Percentiles rank a stretch among this genome's conserved stretches.
Conservation (phyloP, 192 early-diverging fungal genomes). For the Gigaspora rosea region DNA sequence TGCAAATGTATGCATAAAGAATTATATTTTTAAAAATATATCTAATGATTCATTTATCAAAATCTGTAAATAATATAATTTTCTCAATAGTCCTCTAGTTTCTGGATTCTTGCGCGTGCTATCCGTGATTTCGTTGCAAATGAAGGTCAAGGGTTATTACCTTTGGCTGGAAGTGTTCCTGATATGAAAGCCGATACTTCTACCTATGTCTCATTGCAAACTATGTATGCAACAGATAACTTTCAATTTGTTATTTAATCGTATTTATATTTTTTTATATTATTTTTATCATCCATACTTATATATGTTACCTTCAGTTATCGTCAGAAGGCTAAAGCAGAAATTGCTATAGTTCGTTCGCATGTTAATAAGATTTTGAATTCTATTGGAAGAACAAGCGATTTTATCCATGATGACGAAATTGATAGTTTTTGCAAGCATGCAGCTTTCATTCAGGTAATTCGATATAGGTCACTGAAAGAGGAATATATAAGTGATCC, state of each 20-base stretch:
- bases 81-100: conserved; percentile 57
- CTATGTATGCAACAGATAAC: conserved; percentile 45
- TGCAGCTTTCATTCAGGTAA: conserved; percentile 65
- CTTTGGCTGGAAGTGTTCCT: conserved; percentile 82
- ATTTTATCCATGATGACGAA: conserved; percentile 61
- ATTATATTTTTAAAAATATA: too few relatives aligned
- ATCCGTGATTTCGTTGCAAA: conserved; percentile 76
- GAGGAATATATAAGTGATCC: conserved; percentile 54
- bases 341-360: conserved; percentile 52
- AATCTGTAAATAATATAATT: conserved; percentile 4
- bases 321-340: conserved; percentile 76
- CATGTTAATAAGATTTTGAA: conserved; percentile 52
- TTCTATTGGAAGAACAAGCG: conserved; percentile 49
- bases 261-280: neutral
- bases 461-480: conserved; percentile 60
- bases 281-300: neutral
- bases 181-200: conserved; percentile 98
- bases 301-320: conserved; percentile 49
- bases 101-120: conserved; percentile 87
- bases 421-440: conserved; percentile 87
- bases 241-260: neutral
- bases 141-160: conserved; percentile 71
- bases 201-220: conserved; percentile 83
- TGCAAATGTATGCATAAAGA: conserved; percentile 43
- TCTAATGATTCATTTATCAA: conserved; percentile 8